Base-by-base conservation (phyloP, 768 basidiomycete genomes). In the Obba rivulosa region DNA sequence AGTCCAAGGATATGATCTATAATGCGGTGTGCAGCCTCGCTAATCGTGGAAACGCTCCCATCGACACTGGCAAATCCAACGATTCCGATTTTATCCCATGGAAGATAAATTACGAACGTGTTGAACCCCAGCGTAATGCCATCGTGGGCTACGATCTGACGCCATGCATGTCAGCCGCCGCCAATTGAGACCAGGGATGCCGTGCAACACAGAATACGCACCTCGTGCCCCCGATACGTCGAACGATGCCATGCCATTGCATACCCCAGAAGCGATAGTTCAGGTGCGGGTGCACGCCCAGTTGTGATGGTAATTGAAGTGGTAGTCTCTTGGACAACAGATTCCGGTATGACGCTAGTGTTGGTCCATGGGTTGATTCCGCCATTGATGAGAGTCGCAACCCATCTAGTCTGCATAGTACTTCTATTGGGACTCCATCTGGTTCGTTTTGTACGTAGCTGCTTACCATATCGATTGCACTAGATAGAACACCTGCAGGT, bases 401-500 rank as follows among this genome's bases (percentile, higher is more conserved):
- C 52, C 76, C 76, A 77, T 36, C 64, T 61, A 10, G 61, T 56
- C 75, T 77, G 48, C 8, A 24, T 22, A 28, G 31, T 3, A 17
- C 31, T 14, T 16, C 10, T 8, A 11, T 41, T 3, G 4, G 3
- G 8, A 20, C 2, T 11, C n/a, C 18, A 16, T 24, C 8, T 4
- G 8, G 8, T 14, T 17, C 3, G 9, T 1, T 5, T 13, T 17
- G 23, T 28, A 8, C 8, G 2, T n/a, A 14, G 18, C 1, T 2
- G 50, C 69, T 14, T 28, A 69, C 75, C 67, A 78, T 64, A 25
- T 77, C 75, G 18, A 66, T 52, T 0, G 62, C 62, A 22, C 48
- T 71, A 34, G 74, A 71, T n/a, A 74, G 69, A 7, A 75, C 42
- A 3, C 73, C 75, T 3, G 70, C 72, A 0, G 73, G 47, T 3